phyloP scores from a whole-genome alignment of 495 filamentous ascomycete species.

The Neurospora tetrasperma region DNA sequence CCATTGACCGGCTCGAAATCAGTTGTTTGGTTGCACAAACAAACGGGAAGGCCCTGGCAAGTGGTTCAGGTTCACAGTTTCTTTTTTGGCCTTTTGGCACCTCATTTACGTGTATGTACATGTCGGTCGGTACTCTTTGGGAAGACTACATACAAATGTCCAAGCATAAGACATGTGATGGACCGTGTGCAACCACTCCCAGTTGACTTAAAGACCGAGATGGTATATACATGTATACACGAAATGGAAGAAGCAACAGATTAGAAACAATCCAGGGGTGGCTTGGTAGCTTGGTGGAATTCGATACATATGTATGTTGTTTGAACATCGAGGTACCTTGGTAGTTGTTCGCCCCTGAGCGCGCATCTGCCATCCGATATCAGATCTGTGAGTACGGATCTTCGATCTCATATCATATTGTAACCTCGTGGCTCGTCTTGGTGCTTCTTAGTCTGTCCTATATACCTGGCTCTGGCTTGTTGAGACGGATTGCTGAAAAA shows the following conservation, averaged over 20 bases:
- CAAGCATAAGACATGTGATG: too few relatives aligned
- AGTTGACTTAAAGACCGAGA: background rate
- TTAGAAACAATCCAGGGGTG: background rate
- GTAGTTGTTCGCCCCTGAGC: background rate
- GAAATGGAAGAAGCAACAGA: background rate
- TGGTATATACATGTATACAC: background rate
- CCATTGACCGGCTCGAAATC: background rate
- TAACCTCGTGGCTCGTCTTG: background rate
- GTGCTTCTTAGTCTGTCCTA: background rate
- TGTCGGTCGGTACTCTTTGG: too few relatives aligned
- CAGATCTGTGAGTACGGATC: background rate
- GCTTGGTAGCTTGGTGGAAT: background rate
- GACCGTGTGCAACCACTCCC: background rate
- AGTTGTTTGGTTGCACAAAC: background rate
- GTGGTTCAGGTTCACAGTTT: background rate
- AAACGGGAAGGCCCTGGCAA: background rate
- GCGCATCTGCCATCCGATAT: constrained; percentile 1
- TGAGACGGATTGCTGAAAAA: background rate
- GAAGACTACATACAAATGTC: too few relatives aligned
- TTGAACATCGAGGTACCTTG: background rate
- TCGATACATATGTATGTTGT: background rate
- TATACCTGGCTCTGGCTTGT: background rate
- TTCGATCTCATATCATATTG: background rate
- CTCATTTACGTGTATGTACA: too few relatives aligned
- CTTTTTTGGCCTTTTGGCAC: background rate